These are phyloP conservation scores for Colletotrichum melonis DNA, from an alignment of 2,329 filamentous ascomycete species.

Conservation along the genomic window DNA sequence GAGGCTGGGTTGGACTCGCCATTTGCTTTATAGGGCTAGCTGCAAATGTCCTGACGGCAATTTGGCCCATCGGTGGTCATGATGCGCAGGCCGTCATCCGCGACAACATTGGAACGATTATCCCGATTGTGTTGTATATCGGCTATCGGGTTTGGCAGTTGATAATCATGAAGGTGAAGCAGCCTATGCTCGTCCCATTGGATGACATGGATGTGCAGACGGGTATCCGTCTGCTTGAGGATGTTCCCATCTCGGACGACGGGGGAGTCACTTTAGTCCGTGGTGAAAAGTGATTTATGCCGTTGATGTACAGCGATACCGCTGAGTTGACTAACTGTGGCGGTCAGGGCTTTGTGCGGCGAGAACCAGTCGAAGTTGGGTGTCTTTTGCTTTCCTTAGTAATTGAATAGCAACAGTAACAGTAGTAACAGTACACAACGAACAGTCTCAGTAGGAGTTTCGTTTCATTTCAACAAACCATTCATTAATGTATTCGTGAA, in stretches of 20 bases:
- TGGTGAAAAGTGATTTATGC: not conserved
- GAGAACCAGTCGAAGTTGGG: not conserved
- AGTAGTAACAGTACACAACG: not conserved
- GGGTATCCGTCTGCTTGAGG: slow-evolving; percentile 29
- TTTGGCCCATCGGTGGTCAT: slow-evolving; percentile 37
- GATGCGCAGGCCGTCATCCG: slow-evolving; percentile 37
- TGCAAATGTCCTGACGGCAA: slow-evolving; percentile 44
- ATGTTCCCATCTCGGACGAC: slow-evolving; percentile 11
- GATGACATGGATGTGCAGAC: slow-evolving; percentile 41
- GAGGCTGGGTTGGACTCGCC: slow-evolving; percentile 39
- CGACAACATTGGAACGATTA: slow-evolving; percentile 44
- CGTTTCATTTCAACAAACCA: slow-evolving; percentile 5
- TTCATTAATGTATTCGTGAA: slow-evolving; percentile 19
- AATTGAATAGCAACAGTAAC: not conserved
- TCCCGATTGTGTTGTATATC: slow-evolving; percentile 40
- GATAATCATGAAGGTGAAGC: slow-evolving; percentile 14
- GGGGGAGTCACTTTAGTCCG: not conserved
- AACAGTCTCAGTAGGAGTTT: not conserved
- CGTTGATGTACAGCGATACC: not conserved
- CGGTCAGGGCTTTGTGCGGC: not conserved
- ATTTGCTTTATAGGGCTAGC: slow-evolving; percentile 45
- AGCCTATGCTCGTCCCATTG: slow-evolving; percentile 39
- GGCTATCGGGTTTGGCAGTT: slow-evolving; percentile 40
- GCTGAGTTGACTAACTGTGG: not conserved
- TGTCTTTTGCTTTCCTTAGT: not conserved